A percentile compares a stretch with the other conserved stretches of the same genome.
phyloP scores from a whole-genome alignment of 768 basidiomycete genomes.

The Boletellus emodensis region DNA sequence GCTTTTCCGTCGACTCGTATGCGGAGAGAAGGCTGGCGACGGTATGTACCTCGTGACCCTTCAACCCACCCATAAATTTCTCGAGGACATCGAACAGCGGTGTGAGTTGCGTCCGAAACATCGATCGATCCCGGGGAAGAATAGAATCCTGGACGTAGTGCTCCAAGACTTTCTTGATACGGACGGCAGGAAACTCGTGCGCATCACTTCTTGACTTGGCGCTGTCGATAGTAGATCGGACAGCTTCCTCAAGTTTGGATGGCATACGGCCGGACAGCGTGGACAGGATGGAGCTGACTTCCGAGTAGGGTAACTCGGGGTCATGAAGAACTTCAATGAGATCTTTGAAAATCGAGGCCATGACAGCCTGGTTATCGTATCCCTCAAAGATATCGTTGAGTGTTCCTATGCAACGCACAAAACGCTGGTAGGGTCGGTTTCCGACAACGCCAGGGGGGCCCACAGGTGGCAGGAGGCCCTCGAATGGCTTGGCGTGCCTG shows the following conservation, averaged over 20 bases:
- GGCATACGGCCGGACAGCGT: slow-evolving; percentile 93
- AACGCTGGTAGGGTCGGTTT: slow-evolving; percentile 85
- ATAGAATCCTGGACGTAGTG: slow-evolving; percentile 79
- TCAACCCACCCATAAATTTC: slow-evolving; percentile 76
- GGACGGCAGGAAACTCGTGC: slow-evolving; percentile 85
- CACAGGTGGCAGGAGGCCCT: slow-evolving; percentile 85
- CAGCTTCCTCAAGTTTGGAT: slow-evolving; percentile 79
- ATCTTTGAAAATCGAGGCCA: slow-evolving; percentile 83
- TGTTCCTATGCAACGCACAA: slow-evolving; percentile 66
- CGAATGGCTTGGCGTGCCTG: slow-evolving; percentile 97
- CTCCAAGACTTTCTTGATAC: slow-evolving; percentile 83
- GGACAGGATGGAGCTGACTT: slow-evolving; percentile 78
- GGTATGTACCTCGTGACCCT: slow-evolving; percentile 77
- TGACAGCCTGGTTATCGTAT: slow-evolving; percentile 92
- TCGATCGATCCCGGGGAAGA: slow-evolving; percentile 71
- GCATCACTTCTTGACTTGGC: slow-evolving; percentile 68
- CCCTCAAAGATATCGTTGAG: slow-evolving; percentile 93
- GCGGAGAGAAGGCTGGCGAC: slow-evolving; percentile 73
- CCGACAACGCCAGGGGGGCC: slow-evolving; percentile 84
- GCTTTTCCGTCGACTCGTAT: slow-evolving; percentile 83
- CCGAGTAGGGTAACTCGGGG: slow-evolving; percentile 84
- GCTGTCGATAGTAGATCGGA: slow-evolving; percentile 73
- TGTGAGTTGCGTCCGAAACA: slow-evolving; percentile 70
- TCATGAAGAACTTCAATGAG: slow-evolving; percentile 79
- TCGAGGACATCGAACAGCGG: slow-evolving; percentile 74